Evolutionary conservation across 495 filamentous ascomycete species (phyloP).

Genomic region (Talaromyces trachyspermus): DNA sequence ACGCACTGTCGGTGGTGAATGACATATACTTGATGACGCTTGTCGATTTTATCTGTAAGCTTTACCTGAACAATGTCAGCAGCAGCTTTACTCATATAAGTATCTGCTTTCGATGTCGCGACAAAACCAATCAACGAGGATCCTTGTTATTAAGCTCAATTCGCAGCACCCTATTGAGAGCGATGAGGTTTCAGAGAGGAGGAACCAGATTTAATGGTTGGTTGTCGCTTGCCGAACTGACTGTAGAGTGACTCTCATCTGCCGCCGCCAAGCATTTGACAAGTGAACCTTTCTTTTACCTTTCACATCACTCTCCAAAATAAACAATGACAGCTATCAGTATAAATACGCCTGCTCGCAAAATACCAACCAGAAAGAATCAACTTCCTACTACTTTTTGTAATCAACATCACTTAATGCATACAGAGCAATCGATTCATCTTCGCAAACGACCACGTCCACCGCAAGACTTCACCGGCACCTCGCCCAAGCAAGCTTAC

Average conservation of each 20-base stretch:
- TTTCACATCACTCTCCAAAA: too few relatives aligned
- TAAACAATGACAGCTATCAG: not conserved
- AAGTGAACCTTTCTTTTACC: not conserved
- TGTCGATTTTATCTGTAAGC: too few relatives aligned
- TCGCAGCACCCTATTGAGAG: not conserved
- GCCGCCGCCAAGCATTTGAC: not conserved
- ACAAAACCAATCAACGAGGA: too few relatives aligned
- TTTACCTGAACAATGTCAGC: too few relatives aligned
- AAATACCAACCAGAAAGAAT: not conserved
- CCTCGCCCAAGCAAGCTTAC: not conserved
- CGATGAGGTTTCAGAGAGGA: too few relatives aligned
- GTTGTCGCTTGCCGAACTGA: constrained; percentile 2
- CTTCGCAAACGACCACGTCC: not conserved
- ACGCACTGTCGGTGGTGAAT: too few relatives aligned
- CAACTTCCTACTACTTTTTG: constrained; percentile 1
- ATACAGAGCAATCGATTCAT: constrained; percentile 1
- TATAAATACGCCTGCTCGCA: not conserved
- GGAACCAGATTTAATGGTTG: not conserved
- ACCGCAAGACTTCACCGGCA: not conserved
- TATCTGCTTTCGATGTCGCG: too few relatives aligned
- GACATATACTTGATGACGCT: too few relatives aligned
- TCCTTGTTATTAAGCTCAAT: not conserved
- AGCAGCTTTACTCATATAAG: too few relatives aligned
- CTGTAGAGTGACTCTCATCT: not conserved
- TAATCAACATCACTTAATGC: not conserved